Base-by-base conservation (phyloP, 1,139 yeast genomes). In the Magnusiomyces clavatus region DNA sequence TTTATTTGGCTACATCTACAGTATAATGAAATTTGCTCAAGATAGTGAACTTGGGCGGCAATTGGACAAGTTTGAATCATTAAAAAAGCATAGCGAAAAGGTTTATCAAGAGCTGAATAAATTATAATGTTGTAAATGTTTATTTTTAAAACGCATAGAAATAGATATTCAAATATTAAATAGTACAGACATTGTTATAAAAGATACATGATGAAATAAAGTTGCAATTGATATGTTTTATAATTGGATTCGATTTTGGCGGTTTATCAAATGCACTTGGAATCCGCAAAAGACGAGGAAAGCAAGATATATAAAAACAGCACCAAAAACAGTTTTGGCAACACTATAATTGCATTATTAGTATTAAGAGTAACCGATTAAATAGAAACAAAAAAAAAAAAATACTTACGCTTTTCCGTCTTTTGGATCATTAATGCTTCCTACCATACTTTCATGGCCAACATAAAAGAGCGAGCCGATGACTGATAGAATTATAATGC, bases 381-480 rank as follows among this genome's bases (percentile, higher is more conserved):
- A n/a, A n/a, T n/a, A n/a, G n/a, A n/a, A n/a, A n/a, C n/a, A n/a
- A n/a, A n/a, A n/a, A n/a, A n/a, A n/a, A n/a, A n/a, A n/a, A n/a
- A n/a, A 24, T 24, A 24, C 31, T 24, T 24, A 24, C 31, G 94
- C 96, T 57, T 81, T 81, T 12, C 97, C 97, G 65, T 92, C 92
- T 60, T 80, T 86, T 24, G 98, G 97, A 64, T 90, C 96, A 60
- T 77, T 82, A 58, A 82, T 81, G 43, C 96, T 86, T 6, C 98
- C 98, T 73, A 89, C 83, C 84, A 92, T 83, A 19, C 95, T 77
- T 70, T 92, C 97, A 67, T 88, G 95, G 61, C 83, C 87, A 48
- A 75, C 74, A 61, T 83, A 75, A 74, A 92, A 92, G 60, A 92
- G 74, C 60, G 80, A 79, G 19, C 95, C 98, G 61, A 92, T 79